Evolutionary conservation across 805 yeast genomes (phyloP), one percentile per base, ranked within the genome.

Genomic region (Cyberlindnera saturnus): DNA sequence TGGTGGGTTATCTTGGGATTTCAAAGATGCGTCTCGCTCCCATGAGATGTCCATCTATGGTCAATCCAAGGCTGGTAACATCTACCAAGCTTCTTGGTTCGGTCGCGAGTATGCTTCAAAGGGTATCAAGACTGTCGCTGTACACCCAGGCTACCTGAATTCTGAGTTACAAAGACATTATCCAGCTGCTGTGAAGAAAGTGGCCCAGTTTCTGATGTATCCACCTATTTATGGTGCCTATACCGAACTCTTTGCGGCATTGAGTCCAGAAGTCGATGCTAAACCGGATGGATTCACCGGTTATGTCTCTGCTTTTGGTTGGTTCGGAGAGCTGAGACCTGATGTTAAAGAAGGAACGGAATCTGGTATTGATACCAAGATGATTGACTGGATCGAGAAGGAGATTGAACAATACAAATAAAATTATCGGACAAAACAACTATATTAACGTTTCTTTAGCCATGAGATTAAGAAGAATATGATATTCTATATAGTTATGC

Each of bases 251-350:
- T 71, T 55, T 47, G 76, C 70, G 3, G 71, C 71, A 0, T 56
- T 73, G 39, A 49, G 55, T 23, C 75, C 77, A 5, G 56, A 61
- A 6, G 46, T 72, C 15, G 62, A 65, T 1, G 10, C 55, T 2
- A 48, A 49, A 34, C 56, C 66, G 11, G 55, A 61, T 33, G 71
- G 71, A 2, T 59, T 54, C 26, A 33, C 34, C 8, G 39, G 39
- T 26, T 71, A 63, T 50, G 50, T 68, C 16, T 60, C 62, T 13
- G 73, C 79, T 4, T 72, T 65, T 62, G 79, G 79, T 1, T 44
- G 54, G 3, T 50, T 63, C 13, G 73, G 73, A 19, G 39, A 35
- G 3, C 49, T 63, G 18, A 57, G 75, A 48, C 45, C 49, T 1
- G 77, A 73, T 45, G 51, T 73, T 16, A 47, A 47, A 10, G 61